Evolutionary conservation across 1,284 basidiomycete genomes (phyloP).

Genomic region (Laetiporus sulphureus): DNA sequence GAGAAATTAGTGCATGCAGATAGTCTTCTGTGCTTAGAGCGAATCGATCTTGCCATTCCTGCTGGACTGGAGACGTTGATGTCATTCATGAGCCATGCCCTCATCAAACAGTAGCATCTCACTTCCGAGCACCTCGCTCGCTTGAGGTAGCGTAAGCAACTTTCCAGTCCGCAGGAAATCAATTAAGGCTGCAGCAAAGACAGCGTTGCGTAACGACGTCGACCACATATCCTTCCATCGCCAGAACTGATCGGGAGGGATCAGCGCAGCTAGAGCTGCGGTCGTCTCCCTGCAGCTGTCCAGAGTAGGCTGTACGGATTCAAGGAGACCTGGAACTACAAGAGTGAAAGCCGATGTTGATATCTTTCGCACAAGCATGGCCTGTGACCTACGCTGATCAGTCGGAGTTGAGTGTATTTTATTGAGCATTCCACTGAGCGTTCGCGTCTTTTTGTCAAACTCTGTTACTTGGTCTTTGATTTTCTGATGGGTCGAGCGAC

Average conservation of each 20-base stretch:
- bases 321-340: conserved; percentile 55
- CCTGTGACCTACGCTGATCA: conserved; percentile 39
- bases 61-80: conserved; percentile 43
- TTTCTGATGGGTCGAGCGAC: conserved; percentile 40
- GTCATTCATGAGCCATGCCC: neutral
- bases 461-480: conserved; percentile 68
- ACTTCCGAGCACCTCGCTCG: conserved; percentile 60
- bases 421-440: conserved; percentile 60
- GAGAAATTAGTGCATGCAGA: conserved; percentile 73
- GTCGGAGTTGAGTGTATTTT: conserved; percentile 71
- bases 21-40: conserved; percentile 74
- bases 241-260: conserved; percentile 74
- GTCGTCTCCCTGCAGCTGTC: conserved; percentile 45
- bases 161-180: conserved; percentile 58
- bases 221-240: conserved; percentile 78
- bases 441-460: conserved; percentile 66
- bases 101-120: conserved; percentile 1
- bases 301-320: conserved; percentile 48
- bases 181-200: conserved; percentile 61
- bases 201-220: conserved; percentile 52
- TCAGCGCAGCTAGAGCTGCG: conserved; percentile 43
- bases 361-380: neutral
- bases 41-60: conserved; percentile 66
- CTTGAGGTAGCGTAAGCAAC: conserved; percentile 51
- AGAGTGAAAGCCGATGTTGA: neutral